A percentile compares a stretch with the other conserved stretches of the same genome.
phyloP scores from a whole-genome alignment of 371 early-diverging fungal genomes.

The Mucor sp. region DNA sequence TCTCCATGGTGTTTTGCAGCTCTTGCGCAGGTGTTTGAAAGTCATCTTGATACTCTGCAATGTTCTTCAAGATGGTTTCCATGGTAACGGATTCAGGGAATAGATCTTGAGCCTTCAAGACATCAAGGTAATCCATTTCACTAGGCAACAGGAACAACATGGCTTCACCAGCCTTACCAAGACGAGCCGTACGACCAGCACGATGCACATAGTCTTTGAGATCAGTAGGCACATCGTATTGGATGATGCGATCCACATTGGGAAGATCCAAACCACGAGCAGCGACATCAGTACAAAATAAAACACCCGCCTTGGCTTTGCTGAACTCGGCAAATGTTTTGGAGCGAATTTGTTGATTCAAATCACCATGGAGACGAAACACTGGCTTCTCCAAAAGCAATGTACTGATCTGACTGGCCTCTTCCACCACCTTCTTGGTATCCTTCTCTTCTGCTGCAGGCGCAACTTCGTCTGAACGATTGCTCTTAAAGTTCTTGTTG shows the following conservation, averaged over 20 bases:
- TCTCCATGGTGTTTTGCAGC: slow-evolving; percentile 69
- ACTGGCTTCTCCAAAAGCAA: slow-evolving; percentile 63
- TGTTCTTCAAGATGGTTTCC: slow-evolving; percentile 49
- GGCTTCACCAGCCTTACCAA: slow-evolving; percentile 87
- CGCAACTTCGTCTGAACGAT: slow-evolving; percentile 22
- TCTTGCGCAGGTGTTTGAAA: slow-evolving; percentile 64
- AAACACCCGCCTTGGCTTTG: slow-evolving; percentile 62
- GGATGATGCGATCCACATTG: slow-evolving; percentile 90
- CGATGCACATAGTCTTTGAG: slow-evolving; percentile 96
- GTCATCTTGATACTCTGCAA: slow-evolving; percentile 42
- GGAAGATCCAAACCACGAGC: slow-evolving; percentile 98
- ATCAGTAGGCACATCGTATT: slow-evolving; percentile 97
- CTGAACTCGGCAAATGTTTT: slow-evolving; percentile 77
- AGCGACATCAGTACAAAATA: slow-evolving; percentile 98
- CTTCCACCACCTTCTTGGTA: slow-evolving; percentile 27
- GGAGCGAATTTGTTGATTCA: slow-evolving; percentile 79
- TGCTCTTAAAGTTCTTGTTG: slow-evolving; percentile 21
- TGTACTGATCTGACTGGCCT: slow-evolving; percentile 44
- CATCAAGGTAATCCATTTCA: slow-evolving; percentile 82
- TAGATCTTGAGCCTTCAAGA: slow-evolving; percentile 73
- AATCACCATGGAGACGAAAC: slow-evolving; percentile 88
- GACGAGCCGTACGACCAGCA: slow-evolving; percentile 98
- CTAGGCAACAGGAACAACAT: slow-evolving; percentile 84
- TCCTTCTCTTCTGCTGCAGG: slow-evolving; percentile 20
- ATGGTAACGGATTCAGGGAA: slow-evolving; percentile 53